These are phyloP conservation scores for Hyaloperonospora brassicae DNA, from an alignment of 352 stramenopile genomes.

Conservation along the genomic window DNA sequence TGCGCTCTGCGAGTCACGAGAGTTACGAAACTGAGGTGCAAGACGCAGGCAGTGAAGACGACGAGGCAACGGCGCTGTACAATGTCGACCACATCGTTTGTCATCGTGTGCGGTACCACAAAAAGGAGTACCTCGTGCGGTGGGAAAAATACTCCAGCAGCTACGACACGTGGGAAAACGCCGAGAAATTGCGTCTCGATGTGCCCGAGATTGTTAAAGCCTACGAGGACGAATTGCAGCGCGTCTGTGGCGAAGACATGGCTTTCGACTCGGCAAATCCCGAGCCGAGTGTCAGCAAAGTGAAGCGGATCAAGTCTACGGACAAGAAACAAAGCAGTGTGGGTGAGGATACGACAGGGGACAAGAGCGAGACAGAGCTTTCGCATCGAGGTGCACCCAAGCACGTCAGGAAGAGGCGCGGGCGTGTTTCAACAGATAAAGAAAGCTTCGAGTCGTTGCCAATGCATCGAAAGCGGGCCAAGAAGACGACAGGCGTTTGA, in stretches of 20 bases:
- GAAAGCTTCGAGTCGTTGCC: constrained; percentile 8
- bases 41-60: not conserved
- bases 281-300: constrained; percentile 5
- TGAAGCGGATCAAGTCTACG: constrained; percentile 1
- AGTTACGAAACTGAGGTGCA: no score
- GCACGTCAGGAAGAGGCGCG: constrained; percentile 11
- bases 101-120: constrained; percentile 32
- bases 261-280: constrained; percentile 10
- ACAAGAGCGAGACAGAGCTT: constrained; percentile 2
- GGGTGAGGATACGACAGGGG: not conserved
- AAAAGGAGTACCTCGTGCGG: constrained; percentile 51
- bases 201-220: constrained; percentile 45
- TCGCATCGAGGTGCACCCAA: constrained; percentile 6
- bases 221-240: constrained; percentile 35
- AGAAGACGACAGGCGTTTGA: constrained; percentile 17
- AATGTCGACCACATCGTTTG: constrained; percentile 57
- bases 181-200: constrained; percentile 37
- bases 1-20: no score
- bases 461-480: constrained; percentile 10
- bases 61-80: constrained; percentile 23
- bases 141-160: constrained; percentile 61
- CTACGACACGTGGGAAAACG: constrained; percentile 62
- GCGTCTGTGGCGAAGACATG: constrained; percentile 3
- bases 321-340: constrained; percentile 5
- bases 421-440: constrained; percentile 11